Base-by-base conservation (phyloP, 192 early-diverging fungal genomes). In the Coemansia sp. region DNA sequence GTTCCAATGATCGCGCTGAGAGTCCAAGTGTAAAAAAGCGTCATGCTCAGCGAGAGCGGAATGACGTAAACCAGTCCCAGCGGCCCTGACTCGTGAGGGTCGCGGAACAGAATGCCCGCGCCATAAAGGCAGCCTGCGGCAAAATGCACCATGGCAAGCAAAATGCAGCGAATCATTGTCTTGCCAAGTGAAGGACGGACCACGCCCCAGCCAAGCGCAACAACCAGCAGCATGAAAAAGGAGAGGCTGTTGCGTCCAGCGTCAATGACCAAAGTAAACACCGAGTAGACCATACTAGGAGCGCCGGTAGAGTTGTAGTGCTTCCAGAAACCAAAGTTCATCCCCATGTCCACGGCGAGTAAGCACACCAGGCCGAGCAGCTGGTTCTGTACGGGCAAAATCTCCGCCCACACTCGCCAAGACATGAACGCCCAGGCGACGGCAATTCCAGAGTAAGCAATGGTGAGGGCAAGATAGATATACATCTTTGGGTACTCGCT, bases 151-250 rank as follows among this genome's bases (percentile, higher is more conserved):
- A 84, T 80, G 25, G 92, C 89, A 17, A 99, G 79, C 45, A 76
- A 51, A 11, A 91, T 76, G 75, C 94, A 94, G 66, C 90, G 92
- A 51, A 89, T 92, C 95, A 99, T 98, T 19, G 90, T 91, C 42
- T 83, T 77, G 27, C 95, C 95, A 37, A 99, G 88, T 21, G 93
- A 92, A 8, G 95, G 95, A 46, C 90, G 90, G 23, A 99, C 94
- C 21, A 99, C 96, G 48, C 97, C 95, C 77, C 96, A 99, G 27
- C 97, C 97, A 70, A 99, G 89, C 5, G 92, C 89, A 8, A 97
- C 95, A 51, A 99, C 93, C 46, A 99, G 84, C 1, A 99, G 86
- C 90, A 99, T 95, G 68, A 98, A 98, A 72, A 99, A 93, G 2
- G 97, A 97, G 45, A 98, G 76, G 63, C 92, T 93, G 77, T 94